Evolutionary conservation across 345 rosid genomes (phyloP).

Genomic region (Carallia brachiata): DNA sequence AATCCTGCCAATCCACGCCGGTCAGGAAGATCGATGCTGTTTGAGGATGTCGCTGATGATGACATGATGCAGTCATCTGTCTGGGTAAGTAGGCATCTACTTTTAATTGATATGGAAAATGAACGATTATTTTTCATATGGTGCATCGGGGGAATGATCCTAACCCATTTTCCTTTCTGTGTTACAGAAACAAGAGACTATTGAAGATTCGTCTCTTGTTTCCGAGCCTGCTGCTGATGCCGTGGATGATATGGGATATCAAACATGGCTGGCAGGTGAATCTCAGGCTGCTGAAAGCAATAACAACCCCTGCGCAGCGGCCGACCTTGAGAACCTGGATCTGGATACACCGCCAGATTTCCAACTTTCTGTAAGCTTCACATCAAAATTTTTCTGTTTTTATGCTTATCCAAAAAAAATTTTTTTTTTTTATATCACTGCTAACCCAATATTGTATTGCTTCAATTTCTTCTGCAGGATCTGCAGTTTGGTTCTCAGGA

Average conservation of each 20-base stretch:
- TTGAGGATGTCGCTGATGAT: conserved; percentile 33
- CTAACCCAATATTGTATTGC: neutral
- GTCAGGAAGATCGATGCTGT: conserved; percentile 15
- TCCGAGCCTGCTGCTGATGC: conserved; percentile 9
- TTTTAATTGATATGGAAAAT: no score
- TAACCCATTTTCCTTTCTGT: conserved; percentile 5
- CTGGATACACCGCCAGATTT: conserved; percentile 75
- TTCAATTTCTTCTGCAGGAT: conserved; percentile 33
- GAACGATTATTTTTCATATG: no score
- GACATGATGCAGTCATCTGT: conserved; percentile 13
- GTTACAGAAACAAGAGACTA: conserved; percentile 36
- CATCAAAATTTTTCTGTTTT: neutral
- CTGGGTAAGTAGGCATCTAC: conserved; percentile 30
- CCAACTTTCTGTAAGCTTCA: conserved; percentile 46
- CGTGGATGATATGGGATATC: conserved; percentile 26
- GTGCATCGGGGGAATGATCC: neutral
- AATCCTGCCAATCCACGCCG: conserved; percentile 61
- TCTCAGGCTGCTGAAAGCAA: conserved; percentile 45
- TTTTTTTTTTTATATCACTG: neutral
- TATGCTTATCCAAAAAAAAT: neutral
- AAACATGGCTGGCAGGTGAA: conserved; percentile 61
- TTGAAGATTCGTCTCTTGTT: conserved; percentile 29
- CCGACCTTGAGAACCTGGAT: conserved; percentile 65
- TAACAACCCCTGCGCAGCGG: conserved; percentile 35
- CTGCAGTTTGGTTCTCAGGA: conserved; percentile 73